phyloP scores from a whole-genome alignment of 1,139 yeast species.

The Debaryomyces coudertii region DNA sequence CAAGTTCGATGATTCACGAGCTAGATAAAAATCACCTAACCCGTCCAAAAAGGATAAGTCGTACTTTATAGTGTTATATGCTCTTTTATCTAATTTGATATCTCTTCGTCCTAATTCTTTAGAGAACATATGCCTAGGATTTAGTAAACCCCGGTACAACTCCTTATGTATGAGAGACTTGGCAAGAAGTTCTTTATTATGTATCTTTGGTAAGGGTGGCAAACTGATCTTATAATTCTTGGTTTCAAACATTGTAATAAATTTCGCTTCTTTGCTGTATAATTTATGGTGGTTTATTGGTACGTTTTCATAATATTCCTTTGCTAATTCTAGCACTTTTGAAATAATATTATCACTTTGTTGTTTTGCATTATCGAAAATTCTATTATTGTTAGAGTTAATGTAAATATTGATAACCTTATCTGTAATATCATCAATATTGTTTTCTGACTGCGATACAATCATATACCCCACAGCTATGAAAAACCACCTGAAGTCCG shows the following conservation, averaged over 20 bases:
- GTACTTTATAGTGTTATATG: conserved; percentile 32
- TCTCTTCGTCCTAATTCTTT: conserved; percentile 21
- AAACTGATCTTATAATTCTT: conserved; percentile 28
- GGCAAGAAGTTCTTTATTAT: conserved; percentile 34
- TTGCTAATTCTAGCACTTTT: conserved; percentile 16
- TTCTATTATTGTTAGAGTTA: conserved; percentile 20
- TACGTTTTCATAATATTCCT: conserved; percentile 29
- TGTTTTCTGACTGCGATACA: conserved; percentile 26
- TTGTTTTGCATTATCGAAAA: conserved; percentile 1
- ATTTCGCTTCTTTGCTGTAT: conserved; percentile 22
- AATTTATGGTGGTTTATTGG: conserved; percentile 25
- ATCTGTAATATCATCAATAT: conserved; percentile 34
- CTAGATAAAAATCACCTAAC: conserved; percentile 46
- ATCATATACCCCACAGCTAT: conserved; percentile 42
- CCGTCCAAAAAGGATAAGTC: conserved; percentile 50
- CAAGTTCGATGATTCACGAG: conserved; percentile 42
- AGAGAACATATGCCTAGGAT: conserved; percentile 35
- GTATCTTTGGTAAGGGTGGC: conserved; percentile 41
- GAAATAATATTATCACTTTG: not conserved
- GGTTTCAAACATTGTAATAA: conserved; percentile 31
- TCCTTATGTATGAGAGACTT: conserved; percentile 48
- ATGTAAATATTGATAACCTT: conserved; percentile 36
- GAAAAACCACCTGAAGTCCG: conserved; percentile 34
- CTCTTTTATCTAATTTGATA: conserved; percentile 23
- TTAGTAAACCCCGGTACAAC: conserved; percentile 36